Evolutionary conservation across 768 basidiomycete species (phyloP).

Genomic region (Coprinopsis strossmayeri): DNA sequence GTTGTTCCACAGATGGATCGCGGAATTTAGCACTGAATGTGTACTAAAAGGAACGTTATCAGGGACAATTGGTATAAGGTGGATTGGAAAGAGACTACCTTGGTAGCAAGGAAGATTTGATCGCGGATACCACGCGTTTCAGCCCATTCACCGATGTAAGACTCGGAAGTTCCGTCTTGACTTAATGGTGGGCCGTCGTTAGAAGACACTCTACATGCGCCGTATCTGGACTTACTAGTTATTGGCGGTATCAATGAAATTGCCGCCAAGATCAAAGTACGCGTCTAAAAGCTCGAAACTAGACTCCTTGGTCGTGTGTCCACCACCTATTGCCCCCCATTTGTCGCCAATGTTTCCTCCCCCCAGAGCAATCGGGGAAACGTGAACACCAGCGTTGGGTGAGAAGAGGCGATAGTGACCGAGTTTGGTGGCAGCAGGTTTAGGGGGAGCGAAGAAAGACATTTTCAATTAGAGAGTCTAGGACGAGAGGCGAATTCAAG

Average conservation of each 20-base stretch:
- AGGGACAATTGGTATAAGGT: too few species aligned
- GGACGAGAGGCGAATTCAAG: too few species aligned
- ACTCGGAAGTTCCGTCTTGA: conserved; percentile 31
- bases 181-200: conserved; percentile 6
- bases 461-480: too few species aligned
- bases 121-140: conserved; percentile 29
- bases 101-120: conserved; percentile 30
- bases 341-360: conserved; percentile 41
- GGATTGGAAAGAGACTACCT: conserved; percentile 15
- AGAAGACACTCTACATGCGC: background rate
- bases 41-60: too few species aligned
- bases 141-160: conserved; percentile 39
- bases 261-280: conserved; percentile 33
- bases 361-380: conserved; percentile 43
- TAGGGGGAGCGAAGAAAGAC: too few species aligned
- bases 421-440: too few species aligned
- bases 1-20: conserved; percentile 20
- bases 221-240: conserved; percentile 23
- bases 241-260: conserved; percentile 38
- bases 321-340: conserved; percentile 25
- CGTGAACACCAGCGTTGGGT: conserved; percentile 35
- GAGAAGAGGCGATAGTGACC: conserved; percentile 34
- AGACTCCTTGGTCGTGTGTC: conserved; percentile 30
- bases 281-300: conserved; percentile 37
- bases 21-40: conserved; percentile 22